Conservation (phyloP, 768 basidiomycete genomes). For the Hygrocybe coccinea region DNA sequence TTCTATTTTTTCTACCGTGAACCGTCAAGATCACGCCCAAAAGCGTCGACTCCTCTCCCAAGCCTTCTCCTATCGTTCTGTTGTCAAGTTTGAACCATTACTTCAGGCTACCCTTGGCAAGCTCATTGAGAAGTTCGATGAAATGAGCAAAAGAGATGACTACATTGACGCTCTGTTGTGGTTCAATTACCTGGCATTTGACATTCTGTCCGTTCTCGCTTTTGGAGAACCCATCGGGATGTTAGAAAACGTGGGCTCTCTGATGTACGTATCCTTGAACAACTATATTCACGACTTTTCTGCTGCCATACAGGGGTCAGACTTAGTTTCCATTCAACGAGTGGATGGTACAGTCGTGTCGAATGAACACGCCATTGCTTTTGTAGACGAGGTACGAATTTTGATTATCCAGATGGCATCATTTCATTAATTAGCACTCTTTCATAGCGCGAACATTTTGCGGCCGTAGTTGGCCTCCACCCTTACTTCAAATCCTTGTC, state of each 20-base stretch:
- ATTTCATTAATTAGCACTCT: not conserved
- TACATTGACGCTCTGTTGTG: conserved; percentile 23
- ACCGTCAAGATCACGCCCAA: conserved; percentile 28
- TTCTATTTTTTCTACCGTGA: conserved; percentile 29
- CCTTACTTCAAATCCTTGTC: conserved; percentile 17
- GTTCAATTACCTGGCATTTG: conserved; percentile 34
- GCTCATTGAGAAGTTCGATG: conserved; percentile 22
- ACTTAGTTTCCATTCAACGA: conserved; percentile 19
- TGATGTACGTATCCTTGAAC: not conserved
- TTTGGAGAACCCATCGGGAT: conserved; percentile 34
- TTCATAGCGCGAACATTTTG: conserved; percentile 26
- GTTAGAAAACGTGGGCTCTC: conserved; percentile 19
- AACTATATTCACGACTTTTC: not conserved
- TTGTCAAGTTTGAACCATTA: conserved; percentile 17
- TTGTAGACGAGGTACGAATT: conserved; percentile 26
- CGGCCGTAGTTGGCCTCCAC: conserved; percentile 26
- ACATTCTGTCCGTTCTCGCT: conserved; percentile 30
- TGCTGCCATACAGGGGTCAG: conserved; percentile 19
- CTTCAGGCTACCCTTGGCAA: conserved; percentile 14
- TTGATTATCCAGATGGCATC: not conserved
- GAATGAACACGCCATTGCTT: conserved; percentile 22
- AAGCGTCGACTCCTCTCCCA: conserved; percentile 30
- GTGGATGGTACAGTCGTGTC: conserved; percentile 15
- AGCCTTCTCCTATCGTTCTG: conserved; percentile 25
- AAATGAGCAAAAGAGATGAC: conserved; percentile 14